These are phyloP conservation scores for Codiaeum variegatum DNA, from an alignment of 441 rosid species.

Conservation along the genomic window DNA sequence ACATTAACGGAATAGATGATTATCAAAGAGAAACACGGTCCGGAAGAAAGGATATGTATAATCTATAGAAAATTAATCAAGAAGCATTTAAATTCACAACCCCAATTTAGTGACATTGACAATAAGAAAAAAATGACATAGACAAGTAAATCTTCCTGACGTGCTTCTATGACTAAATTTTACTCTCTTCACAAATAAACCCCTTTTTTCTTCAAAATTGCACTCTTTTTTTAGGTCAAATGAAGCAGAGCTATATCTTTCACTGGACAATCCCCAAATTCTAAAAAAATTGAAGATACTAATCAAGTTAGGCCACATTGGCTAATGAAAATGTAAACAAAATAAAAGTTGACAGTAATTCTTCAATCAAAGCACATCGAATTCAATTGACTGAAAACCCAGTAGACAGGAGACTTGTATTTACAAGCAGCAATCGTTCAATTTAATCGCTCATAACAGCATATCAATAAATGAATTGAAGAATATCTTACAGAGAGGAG, in stretches of 20 bases:
- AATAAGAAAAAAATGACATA: neutral
- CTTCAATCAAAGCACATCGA: too few relatives aligned
- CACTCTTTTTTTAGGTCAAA: neutral
- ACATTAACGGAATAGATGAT: neutral
- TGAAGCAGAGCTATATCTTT: too few relatives aligned
- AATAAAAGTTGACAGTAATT: too few relatives aligned
- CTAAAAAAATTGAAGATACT: too few relatives aligned
- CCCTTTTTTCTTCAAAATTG: neutral
- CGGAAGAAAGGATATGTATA: neutral
- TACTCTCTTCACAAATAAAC: neutral
- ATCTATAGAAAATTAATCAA: neutral
- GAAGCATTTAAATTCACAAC: neutral
- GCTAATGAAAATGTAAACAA: too few relatives aligned
- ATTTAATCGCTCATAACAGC: neutral
- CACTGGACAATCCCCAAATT: too few relatives aligned
- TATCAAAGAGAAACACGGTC: neutral
- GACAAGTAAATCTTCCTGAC: neutral
- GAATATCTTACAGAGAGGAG: constrained; percentile 45
- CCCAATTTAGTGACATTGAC: too few relatives aligned
- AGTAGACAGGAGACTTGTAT: neutral
- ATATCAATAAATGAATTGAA: neutral
- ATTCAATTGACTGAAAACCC: too few relatives aligned
- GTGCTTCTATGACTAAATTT: too few relatives aligned
- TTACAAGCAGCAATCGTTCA: neutral
- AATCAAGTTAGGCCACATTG: too few relatives aligned